Evolutionary conservation across 2,329 filamentous ascomycete species (phyloP).

Genomic region (Penicillium sclerotigenum): DNA sequence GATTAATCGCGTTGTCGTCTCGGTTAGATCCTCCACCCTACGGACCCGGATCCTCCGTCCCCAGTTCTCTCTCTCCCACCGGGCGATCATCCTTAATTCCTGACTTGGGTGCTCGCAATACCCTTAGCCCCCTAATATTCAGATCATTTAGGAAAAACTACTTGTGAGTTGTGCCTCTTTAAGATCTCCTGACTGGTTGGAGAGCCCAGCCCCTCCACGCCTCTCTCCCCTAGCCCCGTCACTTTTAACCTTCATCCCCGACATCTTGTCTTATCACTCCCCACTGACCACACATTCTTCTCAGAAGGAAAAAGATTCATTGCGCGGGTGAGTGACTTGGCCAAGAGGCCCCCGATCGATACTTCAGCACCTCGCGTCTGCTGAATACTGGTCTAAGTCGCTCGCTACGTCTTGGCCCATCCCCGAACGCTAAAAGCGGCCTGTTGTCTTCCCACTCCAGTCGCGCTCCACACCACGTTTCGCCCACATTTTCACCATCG

Average conservation of each 20-base stretch:
- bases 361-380: conserved; percentile 30
- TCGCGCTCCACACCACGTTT: conserved; percentile 24
- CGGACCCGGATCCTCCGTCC: conserved; percentile 28
- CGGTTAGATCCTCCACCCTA: conserved; percentile 25
- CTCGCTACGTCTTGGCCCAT: conserved; percentile 37
- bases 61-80: conserved; percentile 26
- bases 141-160: not conserved
- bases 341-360: conserved; percentile 31
- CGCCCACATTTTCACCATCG: conserved; percentile 14
- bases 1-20: conserved; percentile 13
- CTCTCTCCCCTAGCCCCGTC: conserved; percentile 22
- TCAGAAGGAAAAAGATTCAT: conserved; percentile 17
- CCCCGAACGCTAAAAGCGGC: conserved; percentile 35
- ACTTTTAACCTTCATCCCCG: conserved; percentile 10
- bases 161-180: not conserved
- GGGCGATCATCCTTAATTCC: conserved; percentile 22
- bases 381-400: conserved; percentile 31
- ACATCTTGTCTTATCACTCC: conserved; percentile 16
- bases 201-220: conserved; percentile 34
- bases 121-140: conserved; percentile 3
- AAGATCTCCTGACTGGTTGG: not conserved
- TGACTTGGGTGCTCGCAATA: conserved; percentile 23
- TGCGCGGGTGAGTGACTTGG: conserved; percentile 26
- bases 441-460: conserved; percentile 17
- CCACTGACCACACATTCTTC: conserved; percentile 11